Conservation (phyloP, 1,284 basidiomycete species). For the Microbotryomycetes sp. region DNA sequence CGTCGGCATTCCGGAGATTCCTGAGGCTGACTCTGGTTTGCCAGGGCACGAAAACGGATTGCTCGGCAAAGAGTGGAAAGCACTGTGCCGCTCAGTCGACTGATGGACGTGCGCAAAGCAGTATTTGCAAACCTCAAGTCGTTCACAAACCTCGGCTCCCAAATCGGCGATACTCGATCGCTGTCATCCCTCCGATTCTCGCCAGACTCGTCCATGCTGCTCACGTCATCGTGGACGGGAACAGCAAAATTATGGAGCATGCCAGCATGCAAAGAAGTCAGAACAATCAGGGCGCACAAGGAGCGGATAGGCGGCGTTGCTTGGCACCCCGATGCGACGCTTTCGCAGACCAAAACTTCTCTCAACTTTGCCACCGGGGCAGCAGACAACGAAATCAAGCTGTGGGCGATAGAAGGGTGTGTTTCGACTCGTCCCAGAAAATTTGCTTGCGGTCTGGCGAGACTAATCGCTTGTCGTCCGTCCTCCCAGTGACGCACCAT, state of each 20-base stretch:
- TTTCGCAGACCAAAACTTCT: slow-evolving; percentile 58
- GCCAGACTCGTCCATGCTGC: slow-evolving; percentile 77
- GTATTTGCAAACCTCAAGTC: slow-evolving; percentile 77
- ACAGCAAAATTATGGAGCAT: slow-evolving; percentile 91
- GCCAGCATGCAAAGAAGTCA: slow-evolving; percentile 71
- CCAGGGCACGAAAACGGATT: slow-evolving; percentile 84
- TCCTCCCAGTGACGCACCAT: slow-evolving; percentile 58
- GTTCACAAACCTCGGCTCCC: slow-evolving; percentile 77
- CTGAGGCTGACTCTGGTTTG: slow-evolving; percentile 18
- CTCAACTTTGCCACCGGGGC: slow-evolving; percentile 89
- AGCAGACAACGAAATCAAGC: slow-evolving; percentile 72
- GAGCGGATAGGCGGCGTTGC: slow-evolving; percentile 92
- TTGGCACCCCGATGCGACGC: slow-evolving; percentile 92
- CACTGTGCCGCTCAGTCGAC: slow-evolving; percentile 74
- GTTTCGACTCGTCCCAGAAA: slow-evolving; percentile 21
- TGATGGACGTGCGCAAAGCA: slow-evolving; percentile 84
- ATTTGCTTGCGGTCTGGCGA: neutral
- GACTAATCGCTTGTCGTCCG: neutral
- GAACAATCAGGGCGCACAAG: slow-evolving; percentile 67
- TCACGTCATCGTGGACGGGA: slow-evolving; percentile 94
- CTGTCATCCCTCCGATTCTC: slow-evolving; percentile 91
- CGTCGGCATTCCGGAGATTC: slow-evolving; percentile 48
- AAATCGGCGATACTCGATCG: slow-evolving; percentile 93
- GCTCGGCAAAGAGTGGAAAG: slow-evolving; percentile 82
- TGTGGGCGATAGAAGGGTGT: slow-evolving; percentile 83